These are phyloP conservation scores for Clonostachys rhizophaga DNA, from an alignment of 2,329 filamentous ascomycete genomes.

Conservation along the genomic window DNA sequence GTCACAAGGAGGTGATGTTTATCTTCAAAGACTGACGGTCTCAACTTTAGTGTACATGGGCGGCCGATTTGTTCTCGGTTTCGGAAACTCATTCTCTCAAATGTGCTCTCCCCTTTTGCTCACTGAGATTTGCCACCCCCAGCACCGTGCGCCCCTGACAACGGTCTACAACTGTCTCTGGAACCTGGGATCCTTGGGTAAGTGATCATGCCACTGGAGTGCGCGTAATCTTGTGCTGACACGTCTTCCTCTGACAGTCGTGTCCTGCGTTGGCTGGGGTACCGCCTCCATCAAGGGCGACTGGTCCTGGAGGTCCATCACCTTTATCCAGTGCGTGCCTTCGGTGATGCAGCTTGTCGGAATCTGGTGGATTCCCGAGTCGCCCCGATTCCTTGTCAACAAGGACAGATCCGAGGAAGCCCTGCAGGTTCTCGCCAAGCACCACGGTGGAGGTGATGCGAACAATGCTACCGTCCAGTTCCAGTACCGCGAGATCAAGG, in stretches of 20 bases:
- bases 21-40: constrained; percentile 1
- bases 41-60: constrained; percentile 24
- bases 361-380: constrained; percentile 66
- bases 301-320: constrained; percentile 66
- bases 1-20: background rate
- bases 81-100: constrained; percentile 62
- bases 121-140: constrained; percentile 63
- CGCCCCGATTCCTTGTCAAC: constrained; percentile 59
- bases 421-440: constrained; percentile 53
- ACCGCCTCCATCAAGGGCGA: constrained; percentile 51
- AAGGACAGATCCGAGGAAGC: constrained; percentile 61
- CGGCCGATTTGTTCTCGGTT: constrained; percentile 45
- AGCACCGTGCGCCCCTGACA: constrained; percentile 61
- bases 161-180: constrained; percentile 65
- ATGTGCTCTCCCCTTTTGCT: constrained; percentile 60
- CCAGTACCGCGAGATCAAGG: constrained; percentile 62
- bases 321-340: constrained; percentile 58
- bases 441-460: constrained; percentile 57
- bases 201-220: constrained; percentile 1
- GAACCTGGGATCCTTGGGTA: constrained; percentile 51
- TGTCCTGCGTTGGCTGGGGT: constrained; percentile 60
- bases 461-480: constrained; percentile 59
- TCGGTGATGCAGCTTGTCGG: constrained; percentile 59
- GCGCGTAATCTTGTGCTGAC: no score
- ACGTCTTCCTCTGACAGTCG: constrained; percentile 23